Evolutionary conservation across 805 yeast genomes (phyloP), one percentile per base, ranked within the genome.

Genomic region (Candida suzukii): DNA sequence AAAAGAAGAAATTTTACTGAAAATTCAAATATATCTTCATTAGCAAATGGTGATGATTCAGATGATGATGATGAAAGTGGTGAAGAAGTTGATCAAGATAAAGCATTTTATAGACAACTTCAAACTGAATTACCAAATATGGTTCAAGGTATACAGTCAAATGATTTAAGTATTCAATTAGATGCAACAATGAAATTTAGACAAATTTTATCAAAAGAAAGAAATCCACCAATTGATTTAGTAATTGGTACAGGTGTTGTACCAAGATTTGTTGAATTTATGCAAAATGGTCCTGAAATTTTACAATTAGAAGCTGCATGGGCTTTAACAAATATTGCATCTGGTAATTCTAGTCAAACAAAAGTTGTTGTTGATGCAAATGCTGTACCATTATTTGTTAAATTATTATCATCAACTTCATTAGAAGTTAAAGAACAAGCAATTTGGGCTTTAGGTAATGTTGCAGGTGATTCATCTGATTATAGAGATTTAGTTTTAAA

Each of bases 261-360:
- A 41, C 95, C 97, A 44, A 80, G 81, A 41, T 76, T 93, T 61
- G 96, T 93, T 41, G 80, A 76, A 53, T 88, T 90, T 54, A 83
- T 93, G 88, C 68, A 71, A 45, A 71, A 76, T 41, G 88, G 86
- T 51, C 86, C 90, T 3, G 88, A 86, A 55, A 78, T 85, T 73
- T 73, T 93, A 54, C 98, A 91, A 67, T 77, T 93, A 54, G 99
- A 93, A 70, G 96, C 98, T 12, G 97, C 99, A 9, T 93, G 99
- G 99, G 98, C 98, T n/a, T 75, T 93, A 52, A 93, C 99, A 39
- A 93, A 93, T 61, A 91, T 93, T 62, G 98, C 98, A 19, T 87
- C 96, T 4, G 99, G 99, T 48, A 71, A 83, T 39, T 78, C 95
- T 33, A 83, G 78, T 37, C 98, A 93, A 66, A 93, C 99, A 18